phyloP scores from a whole-genome alignment of 116 monocot species.

The Zostera marina region DNA sequence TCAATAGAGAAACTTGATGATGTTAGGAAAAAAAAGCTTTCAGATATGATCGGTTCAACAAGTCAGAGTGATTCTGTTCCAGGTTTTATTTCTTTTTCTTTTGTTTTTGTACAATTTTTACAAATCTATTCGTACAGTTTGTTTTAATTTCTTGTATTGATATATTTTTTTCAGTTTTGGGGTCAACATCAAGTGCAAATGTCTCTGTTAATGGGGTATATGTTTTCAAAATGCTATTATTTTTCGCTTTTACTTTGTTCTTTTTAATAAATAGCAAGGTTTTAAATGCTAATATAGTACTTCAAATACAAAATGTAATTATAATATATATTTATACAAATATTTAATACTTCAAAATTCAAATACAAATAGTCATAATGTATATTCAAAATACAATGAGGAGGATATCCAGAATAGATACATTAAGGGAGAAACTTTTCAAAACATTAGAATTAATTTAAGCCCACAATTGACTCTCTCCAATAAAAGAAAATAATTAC shows the following conservation, averaged over 20 bases:
- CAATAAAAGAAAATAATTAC: no score
- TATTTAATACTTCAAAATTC: no score
- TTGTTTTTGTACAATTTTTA: constrained; percentile 1
- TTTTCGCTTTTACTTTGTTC: not conserved
- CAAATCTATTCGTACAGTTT: not conserved
- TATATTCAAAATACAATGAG: no score
- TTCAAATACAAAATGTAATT: no score
- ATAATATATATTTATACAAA: no score
- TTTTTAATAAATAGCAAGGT: not conserved
- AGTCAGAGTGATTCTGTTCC: constrained; percentile 29
- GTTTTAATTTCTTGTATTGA: not conserved
- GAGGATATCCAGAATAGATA: no score
- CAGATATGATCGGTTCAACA: constrained; percentile 90
- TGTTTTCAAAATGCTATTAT: constrained; percentile 4
- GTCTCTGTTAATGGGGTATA: constrained; percentile 40
- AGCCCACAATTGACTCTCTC: no score
- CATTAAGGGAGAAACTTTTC: no score
- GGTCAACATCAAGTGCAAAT: constrained; percentile 22
- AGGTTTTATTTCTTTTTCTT: constrained; percentile 17
- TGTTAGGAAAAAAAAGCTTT: constrained; percentile 92
- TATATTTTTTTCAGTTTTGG: constrained; percentile 27
- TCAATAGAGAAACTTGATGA: constrained; percentile 97
- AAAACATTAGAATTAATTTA: no score
- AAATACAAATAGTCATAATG: no score
- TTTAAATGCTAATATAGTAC: no score